Conservation (phyloP, 805 yeast species). For the Candida hungchunana region DNA sequence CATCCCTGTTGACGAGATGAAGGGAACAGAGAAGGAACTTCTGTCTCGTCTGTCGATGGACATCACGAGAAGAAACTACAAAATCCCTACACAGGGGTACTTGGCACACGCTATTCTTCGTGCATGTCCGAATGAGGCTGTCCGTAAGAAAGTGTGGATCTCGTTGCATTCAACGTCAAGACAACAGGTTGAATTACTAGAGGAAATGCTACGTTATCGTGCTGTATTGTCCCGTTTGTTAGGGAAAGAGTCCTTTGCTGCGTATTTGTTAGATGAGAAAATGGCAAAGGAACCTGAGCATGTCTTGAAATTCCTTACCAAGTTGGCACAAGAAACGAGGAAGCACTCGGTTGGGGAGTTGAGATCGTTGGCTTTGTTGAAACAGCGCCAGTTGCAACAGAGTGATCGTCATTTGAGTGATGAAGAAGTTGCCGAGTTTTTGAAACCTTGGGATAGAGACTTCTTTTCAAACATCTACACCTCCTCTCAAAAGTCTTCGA, state of each 20-base stretch:
- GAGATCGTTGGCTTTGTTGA: constrained; percentile 38
- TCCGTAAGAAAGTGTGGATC: constrained; percentile 71
- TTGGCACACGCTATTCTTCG: constrained; percentile 63
- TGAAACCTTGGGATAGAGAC: constrained; percentile 93
- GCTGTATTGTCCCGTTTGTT: constrained; percentile 68
- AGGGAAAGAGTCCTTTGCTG: constrained; percentile 66
- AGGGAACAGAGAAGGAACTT: constrained; percentile 22
- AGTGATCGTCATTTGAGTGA: constrained; percentile 25
- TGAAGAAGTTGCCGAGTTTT: constrained; percentile 38
- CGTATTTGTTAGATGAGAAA: constrained; percentile 81
- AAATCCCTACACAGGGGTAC: constrained; percentile 57
- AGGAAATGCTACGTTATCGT: constrained; percentile 57
- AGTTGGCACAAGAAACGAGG: constrained; percentile 47
- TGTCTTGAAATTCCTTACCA: constrained; percentile 64
- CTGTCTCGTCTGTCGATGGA: constrained; percentile 31
- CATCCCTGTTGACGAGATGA: constrained; percentile 21
- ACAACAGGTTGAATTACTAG: constrained; percentile 57
- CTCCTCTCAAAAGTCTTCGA: constrained; percentile 30
- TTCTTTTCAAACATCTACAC: constrained; percentile 41
- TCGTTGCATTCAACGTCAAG: constrained; percentile 62
- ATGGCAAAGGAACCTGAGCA: constrained; percentile 82
- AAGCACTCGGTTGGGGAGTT: constrained; percentile 61
- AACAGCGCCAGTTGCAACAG: constrained; percentile 28
- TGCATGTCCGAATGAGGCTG: constrained; percentile 47
- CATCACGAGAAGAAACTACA: constrained; percentile 37